Base-by-base conservation (phyloP, 1,139 yeast species). In the Taphrina betulina region DNA sequence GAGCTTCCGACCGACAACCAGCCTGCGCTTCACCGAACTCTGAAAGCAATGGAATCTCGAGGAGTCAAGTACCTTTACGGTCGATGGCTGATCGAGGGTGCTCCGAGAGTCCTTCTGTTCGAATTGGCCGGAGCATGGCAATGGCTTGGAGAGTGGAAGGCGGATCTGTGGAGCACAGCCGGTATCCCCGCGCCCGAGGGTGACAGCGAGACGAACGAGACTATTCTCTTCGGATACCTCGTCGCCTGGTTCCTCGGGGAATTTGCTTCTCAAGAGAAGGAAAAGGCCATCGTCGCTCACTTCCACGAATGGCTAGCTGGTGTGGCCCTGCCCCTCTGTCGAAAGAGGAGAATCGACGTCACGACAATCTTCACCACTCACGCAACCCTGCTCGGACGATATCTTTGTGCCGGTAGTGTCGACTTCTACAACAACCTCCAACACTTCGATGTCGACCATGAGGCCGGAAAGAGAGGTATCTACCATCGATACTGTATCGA, bases 231-330 rank as follows among this genome's bases (percentile, higher is more conserved):
- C 65, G 98, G 98, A 29, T 92, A 92, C 71, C 73, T 89, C 61
- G 95, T 89, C 34, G 95, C 97, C 1, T 92, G 98, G 98, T 90
- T 92, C 71, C 75, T 92, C 62, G 98, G 98, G 14, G 97, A 92
- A 70, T 79, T 87, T 70, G 89, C 87, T 12, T 82, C 78, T 67
- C 81, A 82, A 64, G 96, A 92, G 69, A 78, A 81, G 34, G 84
- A 84, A 55, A 80, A 89, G 62, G 96, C 97, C 1, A 90, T 92
- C 53, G 83, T 92, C 63, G 85, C 95, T 58, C 98, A 92, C 68
- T 89, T 87, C 72, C 98, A 92, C 72, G 98, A 92, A 72, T 92
- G 98, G 98, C 77, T 92, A 57, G 97, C 98, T 1, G 97, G 97
- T 64, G 88, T 92, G 44, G 96, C 96, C 0, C 75, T 92, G 62